Conservation (phyloP, 768 basidiomycete species). For the Boletus eberwhitei region DNA sequence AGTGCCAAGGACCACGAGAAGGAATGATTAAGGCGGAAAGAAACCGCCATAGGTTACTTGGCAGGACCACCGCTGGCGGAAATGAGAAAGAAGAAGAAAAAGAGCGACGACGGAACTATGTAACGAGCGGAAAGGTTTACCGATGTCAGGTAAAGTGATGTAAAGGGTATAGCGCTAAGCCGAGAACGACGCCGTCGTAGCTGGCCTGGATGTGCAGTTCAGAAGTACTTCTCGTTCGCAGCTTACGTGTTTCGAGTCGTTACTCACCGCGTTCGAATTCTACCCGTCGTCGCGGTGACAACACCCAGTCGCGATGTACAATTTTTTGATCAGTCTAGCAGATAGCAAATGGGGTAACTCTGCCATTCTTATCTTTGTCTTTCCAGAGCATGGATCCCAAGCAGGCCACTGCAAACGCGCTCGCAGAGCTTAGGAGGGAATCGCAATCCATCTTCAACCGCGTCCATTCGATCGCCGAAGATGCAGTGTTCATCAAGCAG, state of each 20-base stretch:
- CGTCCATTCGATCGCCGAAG: conserved; percentile 79
- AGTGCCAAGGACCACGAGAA: conserved; percentile 15
- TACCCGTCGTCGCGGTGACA: conserved; percentile 6
- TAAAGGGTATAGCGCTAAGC: conserved; percentile 5
- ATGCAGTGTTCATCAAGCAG: conserved; percentile 62
- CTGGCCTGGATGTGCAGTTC: background rate
- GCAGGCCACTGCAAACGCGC: conserved; percentile 19
- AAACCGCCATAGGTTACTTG: conserved; percentile 27
- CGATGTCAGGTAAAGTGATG: background rate
- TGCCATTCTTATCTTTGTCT: too few relatives aligned
- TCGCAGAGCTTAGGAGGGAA: conserved; percentile 61
- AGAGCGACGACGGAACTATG: conserved; percentile 7
- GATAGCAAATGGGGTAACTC: background rate
- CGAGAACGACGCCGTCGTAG: background rate
- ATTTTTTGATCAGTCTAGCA: too few relatives aligned
- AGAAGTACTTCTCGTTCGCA: too few relatives aligned
- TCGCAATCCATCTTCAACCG: conserved; percentile 82
- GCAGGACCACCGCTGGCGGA: conserved; percentile 11
- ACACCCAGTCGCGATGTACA: background rate
- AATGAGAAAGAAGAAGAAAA: conserved; percentile 7
- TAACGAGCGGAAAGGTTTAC: conserved; percentile 15
- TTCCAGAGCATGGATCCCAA: background rate
- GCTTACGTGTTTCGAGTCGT: conserved; percentile 3
- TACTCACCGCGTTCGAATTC: background rate
- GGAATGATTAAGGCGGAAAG: conserved; percentile 16